These are phyloP conservation scores for Epichloe brachyelytri DNA, from an alignment of 2,329 filamentous ascomycete species.

Conservation along the genomic window DNA sequence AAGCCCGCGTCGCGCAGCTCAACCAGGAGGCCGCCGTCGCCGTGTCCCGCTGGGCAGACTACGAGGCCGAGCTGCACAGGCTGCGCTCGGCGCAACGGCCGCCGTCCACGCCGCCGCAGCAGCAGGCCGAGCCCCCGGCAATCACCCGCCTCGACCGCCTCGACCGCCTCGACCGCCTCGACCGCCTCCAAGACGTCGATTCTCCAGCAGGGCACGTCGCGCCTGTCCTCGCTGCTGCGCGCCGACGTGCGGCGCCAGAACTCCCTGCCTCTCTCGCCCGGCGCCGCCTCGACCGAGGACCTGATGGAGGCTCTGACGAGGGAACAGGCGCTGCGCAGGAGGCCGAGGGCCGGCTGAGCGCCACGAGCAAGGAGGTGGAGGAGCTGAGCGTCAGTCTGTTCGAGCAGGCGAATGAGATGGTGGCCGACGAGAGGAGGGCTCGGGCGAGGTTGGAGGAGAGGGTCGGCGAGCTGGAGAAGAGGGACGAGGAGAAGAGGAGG, in stretches of 20 bases:
- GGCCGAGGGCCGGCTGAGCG: conserved; percentile 54
- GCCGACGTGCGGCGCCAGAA: conserved; percentile 6
- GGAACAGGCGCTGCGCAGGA: conserved; percentile 55
- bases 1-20: conserved; percentile 56
- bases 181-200: conserved; percentile 21
- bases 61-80: conserved; percentile 61
- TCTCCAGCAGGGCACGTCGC: conserved; percentile 30
- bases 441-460: conserved; percentile 59
- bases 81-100: conserved; percentile 32
- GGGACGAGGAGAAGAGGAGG: conserved; percentile 56
- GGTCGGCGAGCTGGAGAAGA: conserved; percentile 52
- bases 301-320: conserved; percentile 51
- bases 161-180: conserved; percentile 8
- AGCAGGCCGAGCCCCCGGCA: not conserved
- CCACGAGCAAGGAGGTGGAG: conserved; percentile 61
- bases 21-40: conserved; percentile 57
- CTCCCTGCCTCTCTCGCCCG: not conserved
- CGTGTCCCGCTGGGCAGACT: conserved; percentile 58
- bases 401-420: conserved; percentile 80
- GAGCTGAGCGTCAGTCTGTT: conserved; percentile 66
- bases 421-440: conserved; percentile 60
- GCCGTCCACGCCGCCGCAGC: conserved; percentile 2
- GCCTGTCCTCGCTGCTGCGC: conserved; percentile 20
- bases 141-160: conserved; percentile 17
- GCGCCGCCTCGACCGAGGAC: conserved; percentile 25